Evolutionary conservation across 345 rosid species (phyloP), one percentile per base, ranked within the genome.

Genomic region (Ceriops tagal): DNA sequence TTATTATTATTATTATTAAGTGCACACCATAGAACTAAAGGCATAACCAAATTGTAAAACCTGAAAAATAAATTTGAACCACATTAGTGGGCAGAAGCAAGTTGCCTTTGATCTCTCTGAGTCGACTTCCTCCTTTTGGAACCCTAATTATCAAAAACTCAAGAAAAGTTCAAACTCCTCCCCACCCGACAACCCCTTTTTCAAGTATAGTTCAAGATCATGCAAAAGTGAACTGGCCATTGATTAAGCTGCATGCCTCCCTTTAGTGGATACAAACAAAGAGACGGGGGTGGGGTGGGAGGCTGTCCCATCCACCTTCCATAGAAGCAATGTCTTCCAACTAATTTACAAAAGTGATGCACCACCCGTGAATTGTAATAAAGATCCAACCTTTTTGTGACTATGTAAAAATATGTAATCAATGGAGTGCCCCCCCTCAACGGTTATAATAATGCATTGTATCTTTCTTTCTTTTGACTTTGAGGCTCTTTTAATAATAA

Each of bases 361-460:
- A 22, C 35, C 52, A 43, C 18, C 66, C 73, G 58, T 61, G 73
- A 61, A 61, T 32, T 21, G 73, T 16, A 49, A 61, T 61, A 13
- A 39, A 51, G 61, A 61, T 4, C n/a, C 10, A 20, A 58, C 56
- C 35, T 70, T 51, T 70, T 16, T 6, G 66, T 69, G 72, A 49
- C 13, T n/a, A 10, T 39, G 49, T 43, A 15, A 43, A 15, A 43
- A 43, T 13, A 43, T 43, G 49, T 31, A 60, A 26, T 60, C 51
- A 60, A 31, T 69, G 46, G 65, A 47, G 21, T 15, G 69, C 8
- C 3, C 21, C 28, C 46, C 64, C 46, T 56, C 57, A 58, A 55
- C 19, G 19, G n/a, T 34, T 51, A 60, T 35, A 6, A 27, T 57
- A 30, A 0, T 8, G 7, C 5, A 3, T 1, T 53, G 26, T 5